These are phyloP conservation scores for Aristolochia californica DNA, from an alignment of 164 flowering plant genomes.

Conservation along the genomic window DNA sequence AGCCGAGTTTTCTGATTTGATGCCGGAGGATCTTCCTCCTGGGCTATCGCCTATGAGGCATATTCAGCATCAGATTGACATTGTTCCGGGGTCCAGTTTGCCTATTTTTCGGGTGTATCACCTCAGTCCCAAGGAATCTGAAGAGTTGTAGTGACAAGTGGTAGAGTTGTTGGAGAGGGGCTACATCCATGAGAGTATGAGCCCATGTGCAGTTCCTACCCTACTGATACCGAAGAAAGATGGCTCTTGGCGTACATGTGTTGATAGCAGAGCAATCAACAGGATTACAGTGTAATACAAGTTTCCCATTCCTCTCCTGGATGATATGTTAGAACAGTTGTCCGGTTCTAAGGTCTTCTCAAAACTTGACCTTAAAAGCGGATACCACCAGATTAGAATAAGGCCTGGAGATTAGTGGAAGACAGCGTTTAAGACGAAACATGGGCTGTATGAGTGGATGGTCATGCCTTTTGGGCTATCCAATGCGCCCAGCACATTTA, in stretches of 20 bases:
- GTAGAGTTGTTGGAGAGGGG: no score
- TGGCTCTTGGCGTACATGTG: not conserved
- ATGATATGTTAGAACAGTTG: slow-evolving; percentile 1
- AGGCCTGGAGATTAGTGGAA: not conserved
- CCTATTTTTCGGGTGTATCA: slow-evolving; percentile 1
- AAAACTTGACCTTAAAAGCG: not conserved
- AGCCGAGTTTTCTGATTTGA: not conserved
- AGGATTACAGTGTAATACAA: slow-evolving; percentile 1
- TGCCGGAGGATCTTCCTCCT: no score
- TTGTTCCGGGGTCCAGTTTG: not conserved
- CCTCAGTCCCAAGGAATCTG: not conserved
- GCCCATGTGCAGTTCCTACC: no score
- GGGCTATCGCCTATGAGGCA: not conserved
- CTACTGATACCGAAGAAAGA: no score
- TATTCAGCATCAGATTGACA: slow-evolving; percentile 1
- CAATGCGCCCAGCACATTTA: no score
- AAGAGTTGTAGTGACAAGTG: no score
- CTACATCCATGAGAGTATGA: no score
- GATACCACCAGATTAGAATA: not conserved
- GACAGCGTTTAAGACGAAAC: not conserved
- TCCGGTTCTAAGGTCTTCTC: slow-evolving; percentile 2
- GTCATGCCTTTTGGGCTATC: no score
- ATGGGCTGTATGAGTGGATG: not conserved
- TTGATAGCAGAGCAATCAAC: not conserved
- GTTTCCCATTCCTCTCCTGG: not conserved